These are phyloP conservation scores for Pichia eremophila DNA, from an alignment of 805 yeast genomes.

Conservation along the genomic window DNA sequence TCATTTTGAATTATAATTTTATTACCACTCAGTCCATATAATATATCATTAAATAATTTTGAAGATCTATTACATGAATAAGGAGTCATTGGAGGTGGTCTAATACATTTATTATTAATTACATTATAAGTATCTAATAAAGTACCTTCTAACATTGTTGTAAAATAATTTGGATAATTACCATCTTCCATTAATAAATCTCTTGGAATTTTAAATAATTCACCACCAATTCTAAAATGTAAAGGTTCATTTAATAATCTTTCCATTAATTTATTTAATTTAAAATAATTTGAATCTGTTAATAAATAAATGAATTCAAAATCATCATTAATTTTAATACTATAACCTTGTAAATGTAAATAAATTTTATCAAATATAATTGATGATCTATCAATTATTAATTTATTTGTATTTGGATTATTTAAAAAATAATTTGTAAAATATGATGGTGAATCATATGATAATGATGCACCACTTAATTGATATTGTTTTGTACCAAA, in stretches of 20 bases:
- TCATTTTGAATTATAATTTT: slow-evolving; percentile 38
- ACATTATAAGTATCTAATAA: slow-evolving; percentile 34
- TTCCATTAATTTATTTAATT: slow-evolving; percentile 45
- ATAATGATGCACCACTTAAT: slow-evolving; percentile 76
- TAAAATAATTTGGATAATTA: slow-evolving; percentile 70
- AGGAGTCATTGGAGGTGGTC: slow-evolving; percentile 76
- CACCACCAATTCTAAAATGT: slow-evolving; percentile 49
- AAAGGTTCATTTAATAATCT: slow-evolving; percentile 44
- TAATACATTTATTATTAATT: slow-evolving; percentile 32
- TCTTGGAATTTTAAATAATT: slow-evolving; percentile 50
- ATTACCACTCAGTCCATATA: slow-evolving; percentile 50
- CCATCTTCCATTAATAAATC: slow-evolving; percentile 49
- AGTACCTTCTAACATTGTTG: slow-evolving; percentile 47
- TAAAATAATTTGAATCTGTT: slow-evolving; percentile 66
- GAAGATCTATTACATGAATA: slow-evolving; percentile 44
- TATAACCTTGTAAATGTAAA: slow-evolving; percentile 74
- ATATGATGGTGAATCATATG: slow-evolving; percentile 82
- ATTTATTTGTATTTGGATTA: slow-evolving; percentile 28
- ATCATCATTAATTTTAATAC: slow-evolving; percentile 49
- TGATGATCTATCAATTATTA: slow-evolving; percentile 68
- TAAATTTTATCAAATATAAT: slow-evolving; percentile 56
- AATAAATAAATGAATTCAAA: slow-evolving; percentile 52
- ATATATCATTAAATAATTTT: slow-evolving; percentile 41
- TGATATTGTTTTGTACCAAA: slow-evolving; percentile 56
- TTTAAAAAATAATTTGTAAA: slow-evolving; percentile 62